phyloP scores from a whole-genome alignment of 2,329 filamentous ascomycete genomes.

The Esteya vermicola region DNA sequence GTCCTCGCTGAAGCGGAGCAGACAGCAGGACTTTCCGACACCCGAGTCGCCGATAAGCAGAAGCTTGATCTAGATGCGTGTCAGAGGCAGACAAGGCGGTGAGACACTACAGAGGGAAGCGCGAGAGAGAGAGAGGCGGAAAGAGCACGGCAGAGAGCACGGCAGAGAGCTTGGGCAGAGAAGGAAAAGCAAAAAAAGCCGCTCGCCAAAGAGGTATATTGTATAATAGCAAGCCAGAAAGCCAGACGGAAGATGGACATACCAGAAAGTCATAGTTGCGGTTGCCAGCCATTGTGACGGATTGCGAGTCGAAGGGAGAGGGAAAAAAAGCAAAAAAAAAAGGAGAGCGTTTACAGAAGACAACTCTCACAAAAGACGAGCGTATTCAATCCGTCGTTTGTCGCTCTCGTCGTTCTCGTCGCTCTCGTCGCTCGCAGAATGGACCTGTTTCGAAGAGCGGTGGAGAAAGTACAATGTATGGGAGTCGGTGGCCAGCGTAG shows the following conservation, averaged over 20 bases:
- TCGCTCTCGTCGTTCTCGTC: too few relatives aligned
- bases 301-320: neutral
- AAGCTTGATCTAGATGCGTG: constrained; percentile 64
- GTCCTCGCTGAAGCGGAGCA: constrained; percentile 93
- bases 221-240: too few relatives aligned
- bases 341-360: neutral
- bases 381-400: too few relatives aligned
- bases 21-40: constrained; percentile 93
- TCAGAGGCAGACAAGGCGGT: constrained; percentile 8
- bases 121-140: neutral
- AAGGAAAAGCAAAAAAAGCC: too few relatives aligned
- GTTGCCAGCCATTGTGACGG: constrained; percentile 69
- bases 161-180: too few relatives aligned
- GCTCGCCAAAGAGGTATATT: too few relatives aligned
- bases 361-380: too few relatives aligned
- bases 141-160: neutral
- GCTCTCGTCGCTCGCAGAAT: too few relatives aligned
- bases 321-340: neutral
- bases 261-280: constrained; percentile 99
- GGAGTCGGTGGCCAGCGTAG: too few relatives aligned
- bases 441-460: too few relatives aligned
- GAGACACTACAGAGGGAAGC: neutral
- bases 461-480: too few relatives aligned
- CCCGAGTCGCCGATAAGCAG: constrained; percentile 93
- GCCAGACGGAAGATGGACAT: neutral